Conservation (phyloP, 768 basidiomycete genomes). For the Termitomyces sp. region DNA sequence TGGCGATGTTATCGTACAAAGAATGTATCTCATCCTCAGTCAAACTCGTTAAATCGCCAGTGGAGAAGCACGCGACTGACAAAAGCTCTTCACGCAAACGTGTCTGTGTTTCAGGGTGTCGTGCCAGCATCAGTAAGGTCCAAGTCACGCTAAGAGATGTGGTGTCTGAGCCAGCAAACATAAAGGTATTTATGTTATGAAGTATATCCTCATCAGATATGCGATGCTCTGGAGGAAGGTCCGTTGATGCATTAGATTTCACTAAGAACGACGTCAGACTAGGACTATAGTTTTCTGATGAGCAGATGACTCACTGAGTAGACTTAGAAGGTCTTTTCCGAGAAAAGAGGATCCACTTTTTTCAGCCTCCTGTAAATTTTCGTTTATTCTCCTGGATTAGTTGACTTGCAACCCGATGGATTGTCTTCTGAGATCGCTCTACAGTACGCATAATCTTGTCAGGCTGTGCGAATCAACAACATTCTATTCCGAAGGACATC, state of each 20-base stretch:
- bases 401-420: constrained; percentile 67
- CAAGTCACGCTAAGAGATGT: constrained; percentile 82
- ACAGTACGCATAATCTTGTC: constrained; percentile 48
- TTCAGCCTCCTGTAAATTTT: constrained; percentile 65
- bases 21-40: constrained; percentile 66
- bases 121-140: constrained; percentile 74
- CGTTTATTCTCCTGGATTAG: constrained; percentile 79
- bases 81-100: constrained; percentile 70
- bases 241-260: constrained; percentile 75
- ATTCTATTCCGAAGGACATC: not conserved
- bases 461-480: constrained; percentile 37
- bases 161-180: constrained; percentile 90
- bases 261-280: constrained; percentile 41
- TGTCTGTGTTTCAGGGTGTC: constrained; percentile 62
- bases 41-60: constrained; percentile 39
- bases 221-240: constrained; percentile 63
- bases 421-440: constrained; percentile 55
- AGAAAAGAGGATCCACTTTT: constrained; percentile 45
- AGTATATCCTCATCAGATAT: constrained; percentile 88
- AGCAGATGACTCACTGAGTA: constrained; percentile 55
- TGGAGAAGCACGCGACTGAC: constrained; percentile 35
- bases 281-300: not conserved
- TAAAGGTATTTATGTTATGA: constrained; percentile 83
- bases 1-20: constrained; percentile 50
- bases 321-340: constrained; percentile 75